Evolutionary conservation across 1,139 yeast genomes (phyloP).

Genomic region (Yamadazyma aaseri): DNA sequence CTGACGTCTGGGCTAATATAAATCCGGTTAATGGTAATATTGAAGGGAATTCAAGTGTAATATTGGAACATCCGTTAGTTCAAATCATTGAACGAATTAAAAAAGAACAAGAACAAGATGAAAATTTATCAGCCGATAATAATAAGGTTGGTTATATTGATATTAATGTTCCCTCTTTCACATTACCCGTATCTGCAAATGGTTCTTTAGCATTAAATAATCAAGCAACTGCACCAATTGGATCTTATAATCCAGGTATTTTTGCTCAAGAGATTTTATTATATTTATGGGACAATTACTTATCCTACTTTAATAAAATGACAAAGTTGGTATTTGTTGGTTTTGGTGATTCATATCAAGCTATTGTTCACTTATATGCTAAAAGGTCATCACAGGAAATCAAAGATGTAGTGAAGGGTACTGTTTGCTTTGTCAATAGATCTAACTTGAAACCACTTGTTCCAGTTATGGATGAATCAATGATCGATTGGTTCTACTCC

Average conservation of each 20-base stretch:
- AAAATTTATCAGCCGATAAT: slow-evolving; percentile 47
- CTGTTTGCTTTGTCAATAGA: slow-evolving; percentile 68
- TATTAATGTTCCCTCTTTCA: slow-evolving; percentile 65
- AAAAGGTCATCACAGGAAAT: slow-evolving; percentile 64
- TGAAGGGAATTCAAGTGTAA: slow-evolving; percentile 69
- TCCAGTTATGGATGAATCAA: slow-evolving; percentile 83
- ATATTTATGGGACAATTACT: slow-evolving; percentile 88
- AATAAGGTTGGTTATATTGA: slow-evolving; percentile 79
- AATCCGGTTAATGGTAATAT: slow-evolving; percentile 80
- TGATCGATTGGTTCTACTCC: slow-evolving; percentile 89
- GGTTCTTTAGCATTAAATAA: slow-evolving; percentile 21
- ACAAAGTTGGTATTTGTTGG: slow-evolving; percentile 79
- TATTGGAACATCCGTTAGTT: slow-evolving; percentile 46
- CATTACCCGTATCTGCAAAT: slow-evolving; percentile 27
- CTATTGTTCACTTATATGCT: slow-evolving; percentile 83
- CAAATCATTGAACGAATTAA: slow-evolving; percentile 36
- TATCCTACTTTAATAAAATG: slow-evolving; percentile 67
- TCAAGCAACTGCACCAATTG: slow-evolving; percentile 21
- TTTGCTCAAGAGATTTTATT: slow-evolving; percentile 75
- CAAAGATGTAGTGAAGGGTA: slow-evolving; percentile 64
- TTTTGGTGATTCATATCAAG: slow-evolving; percentile 85
- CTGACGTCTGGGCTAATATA: slow-evolving; percentile 87
- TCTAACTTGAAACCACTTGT: slow-evolving; percentile 71
- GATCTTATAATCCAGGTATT: slow-evolving; percentile 54
- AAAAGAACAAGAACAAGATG: slow-evolving; percentile 27